Percentiles rank a stretch among this genome's conserved stretches.
Evolutionary conservation across 768 basidiomycete species (phyloP).

Genomic region (Cystofilobasidium bisporidii): DNA sequence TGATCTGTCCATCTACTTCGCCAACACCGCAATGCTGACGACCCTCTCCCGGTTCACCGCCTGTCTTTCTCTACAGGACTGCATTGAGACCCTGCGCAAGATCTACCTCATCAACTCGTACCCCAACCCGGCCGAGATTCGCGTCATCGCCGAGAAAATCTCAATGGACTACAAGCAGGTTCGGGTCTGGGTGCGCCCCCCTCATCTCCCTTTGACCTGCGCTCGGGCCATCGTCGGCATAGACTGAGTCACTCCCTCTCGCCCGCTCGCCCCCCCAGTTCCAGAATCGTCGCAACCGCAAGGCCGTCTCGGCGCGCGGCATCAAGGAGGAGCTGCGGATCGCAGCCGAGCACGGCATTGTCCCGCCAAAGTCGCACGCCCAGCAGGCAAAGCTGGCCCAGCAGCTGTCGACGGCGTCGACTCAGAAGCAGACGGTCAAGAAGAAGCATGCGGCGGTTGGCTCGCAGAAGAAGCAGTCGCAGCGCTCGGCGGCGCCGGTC

Average conservation of each 20-base stretch:
- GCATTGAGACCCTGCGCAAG: conserved; percentile 17
- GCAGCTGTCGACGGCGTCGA: not conserved
- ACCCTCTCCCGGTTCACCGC: not conserved
- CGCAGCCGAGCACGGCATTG: conserved; percentile 1
- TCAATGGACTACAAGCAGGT: conserved; percentile 24
- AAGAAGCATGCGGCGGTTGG: not conserved
- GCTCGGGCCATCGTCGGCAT: not conserved
- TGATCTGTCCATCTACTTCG: not conserved
- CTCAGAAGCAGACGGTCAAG: not conserved
- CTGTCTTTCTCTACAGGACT: not conserved
- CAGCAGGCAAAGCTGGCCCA: not conserved
- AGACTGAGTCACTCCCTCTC: not conserved
- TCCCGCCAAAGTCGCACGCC: not conserved
- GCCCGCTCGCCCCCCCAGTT: not conserved
- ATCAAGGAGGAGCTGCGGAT: conserved; percentile 10
- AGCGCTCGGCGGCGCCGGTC: no score
- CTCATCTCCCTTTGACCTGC: conserved; percentile 3
- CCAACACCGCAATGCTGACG: not conserved
- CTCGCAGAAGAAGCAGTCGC: not conserved
- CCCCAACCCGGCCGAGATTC: conserved; percentile 18
- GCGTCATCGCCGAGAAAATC: conserved; percentile 3
- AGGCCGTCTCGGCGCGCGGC: conserved; percentile 2
- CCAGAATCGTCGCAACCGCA: conserved; percentile 23
- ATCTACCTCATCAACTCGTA: conserved; percentile 21
- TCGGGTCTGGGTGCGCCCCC: conserved; percentile 9